Evolutionary conservation across 805 yeast genomes (phyloP).

Genomic region (Clavispora asparagi): DNA sequence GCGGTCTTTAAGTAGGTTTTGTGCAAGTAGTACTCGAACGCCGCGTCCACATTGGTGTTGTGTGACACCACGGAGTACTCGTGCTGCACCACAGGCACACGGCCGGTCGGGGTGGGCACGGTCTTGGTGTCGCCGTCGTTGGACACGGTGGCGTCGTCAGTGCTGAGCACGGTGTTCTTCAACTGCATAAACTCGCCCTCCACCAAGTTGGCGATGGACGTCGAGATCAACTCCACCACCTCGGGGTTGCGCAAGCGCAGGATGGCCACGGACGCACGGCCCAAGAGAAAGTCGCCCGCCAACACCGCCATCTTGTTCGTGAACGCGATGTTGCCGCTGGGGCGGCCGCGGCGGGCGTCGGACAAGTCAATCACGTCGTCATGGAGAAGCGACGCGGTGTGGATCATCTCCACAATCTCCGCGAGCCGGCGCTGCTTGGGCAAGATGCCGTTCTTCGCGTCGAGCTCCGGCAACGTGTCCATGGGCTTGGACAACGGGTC

Average conservation of each 20-base stretch:
- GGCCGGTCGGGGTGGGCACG: conserved; percentile 57
- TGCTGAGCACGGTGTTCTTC: conserved; percentile 74
- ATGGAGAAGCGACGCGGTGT: conserved; percentile 90
- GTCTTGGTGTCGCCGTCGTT: conserved; percentile 44
- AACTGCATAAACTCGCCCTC: conserved; percentile 99
- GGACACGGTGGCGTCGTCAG: conserved; percentile 41
- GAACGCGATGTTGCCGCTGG: conserved; percentile 89
- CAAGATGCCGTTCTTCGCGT: conserved; percentile 65
- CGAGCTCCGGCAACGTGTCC: conserved; percentile 57
- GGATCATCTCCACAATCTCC: conserved; percentile 97
- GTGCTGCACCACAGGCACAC: conserved; percentile 53
- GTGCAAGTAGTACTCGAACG: conserved; percentile 91
- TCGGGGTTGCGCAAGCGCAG: conserved; percentile 94
- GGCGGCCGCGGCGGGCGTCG: conserved; percentile 84
- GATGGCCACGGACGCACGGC: conserved; percentile 93
- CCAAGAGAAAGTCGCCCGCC: conserved; percentile 93
- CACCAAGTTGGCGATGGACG: conserved; percentile 92
- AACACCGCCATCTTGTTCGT: conserved; percentile 96
- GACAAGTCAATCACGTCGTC: conserved; percentile 95
- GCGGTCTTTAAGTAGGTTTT: conserved; percentile 96
- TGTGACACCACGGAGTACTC: conserved; percentile 62
- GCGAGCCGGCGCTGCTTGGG: conserved; percentile 95
- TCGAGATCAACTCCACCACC: conserved; percentile 91
- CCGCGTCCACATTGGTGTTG: conserved; percentile 67
- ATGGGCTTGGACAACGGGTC: conserved; percentile 84